phyloP scores from a whole-genome alignment of 2,329 filamentous ascomycete genomes.

The Pseudogymnoascus sp. region DNA sequence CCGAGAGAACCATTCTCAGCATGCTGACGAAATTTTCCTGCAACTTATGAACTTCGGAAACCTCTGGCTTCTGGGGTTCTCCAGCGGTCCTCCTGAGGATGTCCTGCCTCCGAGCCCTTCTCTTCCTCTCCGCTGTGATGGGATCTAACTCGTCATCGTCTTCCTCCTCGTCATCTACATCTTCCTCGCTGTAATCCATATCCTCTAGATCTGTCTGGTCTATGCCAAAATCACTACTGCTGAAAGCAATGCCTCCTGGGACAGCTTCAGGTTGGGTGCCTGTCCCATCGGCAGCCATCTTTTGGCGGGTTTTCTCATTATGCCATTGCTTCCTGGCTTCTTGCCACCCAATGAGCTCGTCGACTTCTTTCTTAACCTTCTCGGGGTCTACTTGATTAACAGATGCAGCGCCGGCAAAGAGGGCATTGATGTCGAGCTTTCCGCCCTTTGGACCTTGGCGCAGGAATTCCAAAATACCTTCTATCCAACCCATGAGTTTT shows the following conservation, averaged over 20 bases:
- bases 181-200: constrained; percentile 71
- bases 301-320: constrained; percentile 92
- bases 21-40: constrained; percentile 74
- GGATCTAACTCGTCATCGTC: constrained; percentile 77
- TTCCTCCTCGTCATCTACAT: constrained; percentile 61
- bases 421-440: constrained; percentile 86
- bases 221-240: constrained; percentile 80
- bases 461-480: constrained; percentile 89
- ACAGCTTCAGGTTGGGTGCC: constrained; percentile 34
- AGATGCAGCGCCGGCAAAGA: constrained; percentile 75
- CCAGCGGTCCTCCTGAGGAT: constrained; percentile 73
- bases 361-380: constrained; percentile 71
- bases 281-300: constrained; percentile 84
- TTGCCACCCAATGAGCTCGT: constrained; percentile 86
- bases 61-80: constrained; percentile 72
- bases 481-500: constrained; percentile 94
- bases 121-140: constrained; percentile 76
- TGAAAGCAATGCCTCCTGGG: constrained; percentile 57
- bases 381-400: constrained; percentile 62
- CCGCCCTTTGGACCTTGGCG: constrained; percentile 79
- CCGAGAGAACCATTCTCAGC: constrained; percentile 73
- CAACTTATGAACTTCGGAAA: constrained; percentile 75
- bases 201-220: constrained; percentile 82
- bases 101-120: constrained; percentile 71
- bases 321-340: constrained; percentile 97